These are phyloP conservation scores for Cyclostephanos invisitatus DNA, from an alignment of 108 stramenopile genomes.

Conservation along the genomic window DNA sequence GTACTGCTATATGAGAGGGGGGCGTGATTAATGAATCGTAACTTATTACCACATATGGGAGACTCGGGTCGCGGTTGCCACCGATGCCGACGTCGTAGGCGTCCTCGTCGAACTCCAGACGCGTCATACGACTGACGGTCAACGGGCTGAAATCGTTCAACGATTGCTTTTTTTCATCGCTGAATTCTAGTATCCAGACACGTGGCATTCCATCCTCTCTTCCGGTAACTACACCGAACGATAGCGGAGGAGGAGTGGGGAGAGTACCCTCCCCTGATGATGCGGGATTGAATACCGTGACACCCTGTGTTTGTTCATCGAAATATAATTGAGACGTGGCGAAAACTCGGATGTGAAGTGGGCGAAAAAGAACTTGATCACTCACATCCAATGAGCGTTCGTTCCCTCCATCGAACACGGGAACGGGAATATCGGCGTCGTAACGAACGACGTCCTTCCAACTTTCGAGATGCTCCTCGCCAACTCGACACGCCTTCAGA, in stretches of 20 bases:
- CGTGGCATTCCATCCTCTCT: slow-evolving; percentile 72
- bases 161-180: slow-evolving; percentile 31
- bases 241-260: slow-evolving; percentile 34
- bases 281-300: slow-evolving; percentile 55
- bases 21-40: slow-evolving; percentile 91
- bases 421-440: slow-evolving; percentile 14
- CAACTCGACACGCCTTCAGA: slow-evolving; percentile 62
- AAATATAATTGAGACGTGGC: neutral
- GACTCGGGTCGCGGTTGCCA: slow-evolving; percentile 71
- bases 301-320: neutral
- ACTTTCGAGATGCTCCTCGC: slow-evolving; percentile 35
- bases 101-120: slow-evolving; percentile 75
- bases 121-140: slow-evolving; percentile 40
- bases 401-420: slow-evolving; percentile 67
- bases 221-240: slow-evolving; percentile 63
- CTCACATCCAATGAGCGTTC: slow-evolving; percentile 50
- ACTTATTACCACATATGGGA: slow-evolving; percentile 67
- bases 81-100: slow-evolving; percentile 75
- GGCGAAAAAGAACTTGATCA: slow-evolving; percentile 1
- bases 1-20: slow-evolving; percentile 58
- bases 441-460: slow-evolving; percentile 53
- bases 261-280: slow-evolving; percentile 6
- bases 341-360: neutral
- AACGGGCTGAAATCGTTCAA: slow-evolving; percentile 46
- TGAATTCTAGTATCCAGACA: slow-evolving; percentile 63